These are phyloP conservation scores for Anastatica hierochuntica DNA, from an alignment of 345 rosid species.

Conservation along the genomic window DNA sequence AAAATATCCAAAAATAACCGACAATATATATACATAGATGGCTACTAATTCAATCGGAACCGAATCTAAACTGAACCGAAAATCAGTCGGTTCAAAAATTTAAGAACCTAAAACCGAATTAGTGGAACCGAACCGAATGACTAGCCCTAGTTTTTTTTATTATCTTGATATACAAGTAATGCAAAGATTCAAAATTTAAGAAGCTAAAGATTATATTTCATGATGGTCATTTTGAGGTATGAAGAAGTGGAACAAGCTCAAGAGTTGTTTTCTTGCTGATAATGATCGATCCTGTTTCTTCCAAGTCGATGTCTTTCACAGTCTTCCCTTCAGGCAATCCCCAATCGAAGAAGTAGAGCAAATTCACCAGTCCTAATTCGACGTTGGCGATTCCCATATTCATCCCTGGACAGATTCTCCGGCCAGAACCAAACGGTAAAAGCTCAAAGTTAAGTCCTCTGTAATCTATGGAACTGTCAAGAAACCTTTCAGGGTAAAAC, in stretches of 20 bases:
- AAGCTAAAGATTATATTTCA: too few relatives aligned
- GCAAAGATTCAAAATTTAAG: too few relatives aligned
- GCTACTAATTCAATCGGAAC: too few relatives aligned
- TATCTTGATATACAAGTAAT: too few relatives aligned
- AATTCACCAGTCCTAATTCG: slow-evolving; percentile 16
- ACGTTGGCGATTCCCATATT: slow-evolving; percentile 17
- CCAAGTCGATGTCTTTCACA: slow-evolving; percentile 11
- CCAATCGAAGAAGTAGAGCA: slow-evolving; percentile 25
- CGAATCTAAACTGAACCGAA: too few relatives aligned
- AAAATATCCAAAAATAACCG: too few relatives aligned
- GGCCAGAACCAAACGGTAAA: slow-evolving; percentile 46
- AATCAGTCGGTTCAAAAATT: too few relatives aligned
- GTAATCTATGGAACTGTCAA: slow-evolving; percentile 31
- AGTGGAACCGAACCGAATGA: too few relatives aligned
- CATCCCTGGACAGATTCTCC: slow-evolving; percentile 49
- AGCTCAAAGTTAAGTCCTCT: slow-evolving; percentile 37
- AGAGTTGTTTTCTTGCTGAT: slow-evolving; percentile 25
- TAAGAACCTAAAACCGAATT: too few relatives aligned
- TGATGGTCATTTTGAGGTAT: not conserved
- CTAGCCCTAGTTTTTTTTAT: too few relatives aligned
- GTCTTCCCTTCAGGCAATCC: slow-evolving; percentile 12
- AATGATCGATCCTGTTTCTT: slow-evolving; percentile 7
- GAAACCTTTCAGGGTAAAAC: slow-evolving; percentile 48
- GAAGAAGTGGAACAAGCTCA: slow-evolving; percentile 15
- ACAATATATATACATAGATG: too few relatives aligned